Conservation (phyloP, 2,329 filamentous ascomycete species). For the Verticillium tricorpus region DNA sequence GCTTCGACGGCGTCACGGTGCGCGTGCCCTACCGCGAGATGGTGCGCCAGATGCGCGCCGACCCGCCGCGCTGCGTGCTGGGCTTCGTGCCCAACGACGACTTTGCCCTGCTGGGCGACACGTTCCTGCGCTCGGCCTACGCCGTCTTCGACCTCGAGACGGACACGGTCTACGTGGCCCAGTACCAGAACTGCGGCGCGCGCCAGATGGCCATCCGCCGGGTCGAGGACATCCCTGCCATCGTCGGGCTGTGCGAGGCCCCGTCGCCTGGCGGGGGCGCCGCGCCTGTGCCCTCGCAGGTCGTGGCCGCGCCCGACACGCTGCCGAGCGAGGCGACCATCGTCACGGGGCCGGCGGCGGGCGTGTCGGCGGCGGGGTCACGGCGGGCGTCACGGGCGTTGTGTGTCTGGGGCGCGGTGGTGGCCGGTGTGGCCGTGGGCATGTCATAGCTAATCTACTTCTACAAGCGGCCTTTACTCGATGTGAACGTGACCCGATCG, state of each 20-base stretch:
- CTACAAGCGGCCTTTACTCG: no score
- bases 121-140: constrained; percentile 52
- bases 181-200: constrained; percentile 46
- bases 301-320: not conserved
- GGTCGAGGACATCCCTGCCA: constrained; percentile 8
- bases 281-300: not conserved
- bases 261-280: not conserved
- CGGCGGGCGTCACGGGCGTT: not conserved
- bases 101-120: constrained; percentile 53
- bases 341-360: not conserved
- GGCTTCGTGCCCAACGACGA: constrained; percentile 41
- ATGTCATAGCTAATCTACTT: no score
- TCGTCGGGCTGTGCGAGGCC: constrained; percentile 6
- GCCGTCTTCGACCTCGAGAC: constrained; percentile 49
- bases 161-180: constrained; percentile 43
- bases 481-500: no score
- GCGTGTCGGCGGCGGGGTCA: no score
- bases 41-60: constrained; percentile 28
- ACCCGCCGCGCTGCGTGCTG: constrained; percentile 37
- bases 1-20: constrained; percentile 42
- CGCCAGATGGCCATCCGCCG: constrained; percentile 8
- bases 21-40: constrained; percentile 46
- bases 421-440: not conserved
- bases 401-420: not conserved
- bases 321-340: not conserved